Percentiles rank a stretch among this genome's conserved stretches.
phyloP scores from a whole-genome alignment of 2,329 filamentous ascomycete genomes.

The Aspergillus transmontanensis region DNA sequence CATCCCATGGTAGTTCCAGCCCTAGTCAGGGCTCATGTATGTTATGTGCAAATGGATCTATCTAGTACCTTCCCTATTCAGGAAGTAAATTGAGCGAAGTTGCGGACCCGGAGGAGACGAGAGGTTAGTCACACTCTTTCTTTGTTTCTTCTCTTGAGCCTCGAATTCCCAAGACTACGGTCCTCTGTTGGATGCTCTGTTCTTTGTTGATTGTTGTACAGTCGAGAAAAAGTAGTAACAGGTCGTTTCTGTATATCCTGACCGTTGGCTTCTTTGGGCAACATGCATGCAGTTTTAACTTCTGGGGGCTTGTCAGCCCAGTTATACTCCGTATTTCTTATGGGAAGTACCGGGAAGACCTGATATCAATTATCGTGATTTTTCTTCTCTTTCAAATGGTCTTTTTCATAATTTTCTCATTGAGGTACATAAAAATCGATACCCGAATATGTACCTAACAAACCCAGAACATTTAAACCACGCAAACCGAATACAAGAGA shows the following conservation, averaged over 20 bases:
- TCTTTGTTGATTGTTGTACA: slow-evolving; percentile 2
- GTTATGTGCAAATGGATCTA: neutral
- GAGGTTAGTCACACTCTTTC: neutral
- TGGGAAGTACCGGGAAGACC: neutral
- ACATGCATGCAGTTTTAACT: slow-evolving; percentile 10
- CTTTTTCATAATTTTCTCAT: neutral
- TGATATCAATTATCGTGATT: neutral
- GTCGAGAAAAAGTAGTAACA: neutral
- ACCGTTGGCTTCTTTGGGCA: slow-evolving; percentile 16
- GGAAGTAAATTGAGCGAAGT: neutral
- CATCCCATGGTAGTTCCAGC: neutral
- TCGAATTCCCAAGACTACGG: neutral
- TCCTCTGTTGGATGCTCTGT: neutral
- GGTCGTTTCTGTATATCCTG: neutral
- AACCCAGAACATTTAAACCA: neutral
- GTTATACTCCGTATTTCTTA: neutral
- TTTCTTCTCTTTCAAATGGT: neutral
- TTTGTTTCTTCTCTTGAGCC: neutral
- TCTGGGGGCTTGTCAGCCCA: neutral
- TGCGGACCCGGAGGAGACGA: neutral
- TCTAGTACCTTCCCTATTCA: neutral
- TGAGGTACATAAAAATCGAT: neutral
- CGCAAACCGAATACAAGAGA: neutral
- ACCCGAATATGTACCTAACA: neutral
- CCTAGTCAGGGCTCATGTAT: neutral